Evolutionary conservation across 192 early-diverging fungal genomes (phyloP), one percentile per base, ranked within the genome.

Genomic region (Rhizophagus prolifer): DNA sequence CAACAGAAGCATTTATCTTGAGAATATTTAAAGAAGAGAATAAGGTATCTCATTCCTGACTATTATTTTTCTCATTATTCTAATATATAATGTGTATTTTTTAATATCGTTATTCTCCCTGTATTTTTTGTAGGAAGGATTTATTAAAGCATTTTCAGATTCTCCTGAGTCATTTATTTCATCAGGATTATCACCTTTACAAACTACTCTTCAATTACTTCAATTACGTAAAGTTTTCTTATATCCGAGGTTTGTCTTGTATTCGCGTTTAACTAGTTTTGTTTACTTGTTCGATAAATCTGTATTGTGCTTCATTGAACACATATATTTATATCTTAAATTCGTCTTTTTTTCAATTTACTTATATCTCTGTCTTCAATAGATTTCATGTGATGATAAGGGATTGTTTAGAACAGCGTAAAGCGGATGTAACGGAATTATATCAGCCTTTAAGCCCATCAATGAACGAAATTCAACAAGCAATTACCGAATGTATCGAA

Each of bases 121-220:
- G 19, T 50, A 50, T 50, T 21, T 21, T 21, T 54, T 54, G 12
- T 9, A 91, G 61, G 75, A 88, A 61, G 93, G 92, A 4, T 98
- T 97, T 70, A 94, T 99, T 81, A 96, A 97, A 79, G 97, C 96
- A 0, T 92, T 99, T 65, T 94, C 94, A 47, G 96, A 98, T 71
- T 82, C 87, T 23, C 95, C 97, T 10, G 93, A 95, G 71, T 70
- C 88, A 0, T 94, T 99, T 75, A 87, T 88, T 1, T 72, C 86
- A 72, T 54, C 50, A 54, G 95, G 95, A 28, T 92, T 97, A 76
- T 90, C 92, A 65, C 96, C 96, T 26, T 79, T 98, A 9, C 95
- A 98, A 74, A 94, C 93, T 82, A 90, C 89, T 9, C 82, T 99
- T 70, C 94, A 93, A 79, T 85, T 86, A 8, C 88, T 99, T 7